Conservation (phyloP, 1,284 basidiomycete genomes). For the Phylloboletellus chloephorus region DNA sequence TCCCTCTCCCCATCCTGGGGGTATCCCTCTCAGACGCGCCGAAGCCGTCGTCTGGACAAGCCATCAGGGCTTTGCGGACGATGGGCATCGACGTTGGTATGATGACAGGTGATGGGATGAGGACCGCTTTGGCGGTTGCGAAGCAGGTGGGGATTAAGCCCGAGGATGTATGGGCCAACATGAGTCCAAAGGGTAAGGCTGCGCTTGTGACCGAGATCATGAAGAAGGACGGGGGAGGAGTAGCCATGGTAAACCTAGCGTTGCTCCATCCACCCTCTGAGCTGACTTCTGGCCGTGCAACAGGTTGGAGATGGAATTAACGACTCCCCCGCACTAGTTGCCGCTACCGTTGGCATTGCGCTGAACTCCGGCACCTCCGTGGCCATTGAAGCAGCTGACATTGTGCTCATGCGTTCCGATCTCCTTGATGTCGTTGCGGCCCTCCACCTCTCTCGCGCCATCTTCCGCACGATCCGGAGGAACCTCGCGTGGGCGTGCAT, state of each 20-base stretch:
- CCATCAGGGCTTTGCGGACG: constrained; percentile 68
- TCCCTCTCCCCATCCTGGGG: constrained; percentile 52
- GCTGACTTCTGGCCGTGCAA: constrained; percentile 1
- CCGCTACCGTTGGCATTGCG: constrained; percentile 93
- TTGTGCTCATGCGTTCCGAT: constrained; percentile 95
- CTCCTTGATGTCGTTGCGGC: constrained; percentile 96
- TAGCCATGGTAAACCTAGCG: constrained; percentile 74
- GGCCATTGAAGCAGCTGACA: constrained; percentile 95
- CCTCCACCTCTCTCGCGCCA: constrained; percentile 82
- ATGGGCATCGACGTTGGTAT: constrained; percentile 91
- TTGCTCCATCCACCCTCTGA: neutral
- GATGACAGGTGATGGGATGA: constrained; percentile 85
- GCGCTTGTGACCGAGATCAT: constrained; percentile 76
- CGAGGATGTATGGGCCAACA: constrained; percentile 79
- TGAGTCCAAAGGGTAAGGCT: constrained; percentile 92
- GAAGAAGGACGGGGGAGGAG: constrained; percentile 59
- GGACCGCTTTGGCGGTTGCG: constrained; percentile 82
- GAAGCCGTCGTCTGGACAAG: constrained; percentile 77
- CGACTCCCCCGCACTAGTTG: constrained; percentile 94
- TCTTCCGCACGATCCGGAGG: constrained; percentile 85
- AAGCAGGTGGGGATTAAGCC: constrained; percentile 79
- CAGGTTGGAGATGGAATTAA: constrained; percentile 99
- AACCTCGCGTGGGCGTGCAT: constrained; percentile 92
- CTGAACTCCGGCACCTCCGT: constrained; percentile 94
- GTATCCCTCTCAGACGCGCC: constrained; percentile 81